These are phyloP conservation scores for Ophiostoma ips DNA, from an alignment of 2,329 filamentous ascomycete genomes.

Conservation along the genomic window DNA sequence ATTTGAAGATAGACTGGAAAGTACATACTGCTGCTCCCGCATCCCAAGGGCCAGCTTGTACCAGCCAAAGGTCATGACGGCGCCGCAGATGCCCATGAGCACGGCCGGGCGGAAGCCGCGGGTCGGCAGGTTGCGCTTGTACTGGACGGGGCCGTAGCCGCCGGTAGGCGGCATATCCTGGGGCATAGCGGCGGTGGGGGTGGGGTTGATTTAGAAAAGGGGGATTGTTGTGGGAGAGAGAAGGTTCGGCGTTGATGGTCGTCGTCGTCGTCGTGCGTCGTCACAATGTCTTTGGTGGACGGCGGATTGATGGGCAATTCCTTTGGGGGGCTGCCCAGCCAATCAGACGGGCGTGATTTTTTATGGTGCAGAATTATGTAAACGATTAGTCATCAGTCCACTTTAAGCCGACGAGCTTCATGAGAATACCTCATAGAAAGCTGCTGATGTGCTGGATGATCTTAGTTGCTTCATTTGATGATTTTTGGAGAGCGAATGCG, in stretches of 20 bases:
- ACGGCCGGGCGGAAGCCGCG: constrained; percentile 76
- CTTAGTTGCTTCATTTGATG: too few relatives aligned
- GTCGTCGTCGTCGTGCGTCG: background rate
- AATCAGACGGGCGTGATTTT: constrained; percentile 1
- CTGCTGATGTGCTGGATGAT: too few relatives aligned
- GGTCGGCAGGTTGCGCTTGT: constrained; percentile 87
- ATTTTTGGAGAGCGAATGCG: too few relatives aligned
- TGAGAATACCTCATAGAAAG: too few relatives aligned
- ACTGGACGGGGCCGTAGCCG: constrained; percentile 94
- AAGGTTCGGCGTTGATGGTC: too few relatives aligned
- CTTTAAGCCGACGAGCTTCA: background rate
- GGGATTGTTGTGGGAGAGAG: background rate
- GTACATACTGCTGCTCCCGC: constrained; percentile 69
- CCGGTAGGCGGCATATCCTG: constrained; percentile 94
- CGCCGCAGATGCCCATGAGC: constrained; percentile 62
- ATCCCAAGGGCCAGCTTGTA: constrained; percentile 73
- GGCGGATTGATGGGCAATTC: background rate
- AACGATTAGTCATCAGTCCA: background rate
- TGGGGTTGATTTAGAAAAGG: background rate
- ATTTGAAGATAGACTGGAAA: background rate
- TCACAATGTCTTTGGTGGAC: too few relatives aligned
- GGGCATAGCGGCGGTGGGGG: constrained; percentile 50
- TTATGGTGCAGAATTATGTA: background rate
- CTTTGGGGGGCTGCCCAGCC: background rate
- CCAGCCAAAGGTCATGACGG: constrained; percentile 80